Percentiles rank a stretch among this genome's conserved stretches.
Conservation (phyloP, 495 filamentous ascomycete genomes). For the Cryomyces antarcticus region DNA sequence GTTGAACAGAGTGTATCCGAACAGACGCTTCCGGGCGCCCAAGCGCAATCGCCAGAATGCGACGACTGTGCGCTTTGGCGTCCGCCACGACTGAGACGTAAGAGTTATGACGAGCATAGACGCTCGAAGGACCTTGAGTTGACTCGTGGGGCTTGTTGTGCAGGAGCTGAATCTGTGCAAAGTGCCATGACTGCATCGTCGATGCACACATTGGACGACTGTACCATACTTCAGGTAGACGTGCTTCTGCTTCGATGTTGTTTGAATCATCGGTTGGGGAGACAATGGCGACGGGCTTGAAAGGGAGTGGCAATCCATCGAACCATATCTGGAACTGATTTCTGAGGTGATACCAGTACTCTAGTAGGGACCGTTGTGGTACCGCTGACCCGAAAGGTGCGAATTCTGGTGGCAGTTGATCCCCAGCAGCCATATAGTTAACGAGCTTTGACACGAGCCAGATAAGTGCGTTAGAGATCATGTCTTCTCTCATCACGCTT, state of each 20-base stretch:
- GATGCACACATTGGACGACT: slow-evolving; percentile 41
- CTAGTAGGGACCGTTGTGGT: slow-evolving; percentile 30
- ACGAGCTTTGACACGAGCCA: slow-evolving; percentile 44
- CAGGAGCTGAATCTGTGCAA: slow-evolving; percentile 39
- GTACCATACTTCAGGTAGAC: slow-evolving; percentile 40
- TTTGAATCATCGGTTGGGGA: slow-evolving; percentile 8
- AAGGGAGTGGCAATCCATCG: slow-evolving; percentile 34
- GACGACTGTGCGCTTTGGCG: slow-evolving; percentile 34
- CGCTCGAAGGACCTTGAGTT: slow-evolving; percentile 27
- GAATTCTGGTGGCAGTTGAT: slow-evolving; percentile 22
- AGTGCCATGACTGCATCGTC: slow-evolving; percentile 45
- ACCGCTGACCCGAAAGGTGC: slow-evolving; percentile 26
- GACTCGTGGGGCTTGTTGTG: slow-evolving; percentile 41
- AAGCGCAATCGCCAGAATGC: slow-evolving; percentile 36
- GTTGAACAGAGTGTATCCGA: slow-evolving; percentile 38
- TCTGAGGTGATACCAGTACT: slow-evolving; percentile 34
- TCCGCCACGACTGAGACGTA: slow-evolving; percentile 33
- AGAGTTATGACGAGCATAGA: slow-evolving; percentile 29
- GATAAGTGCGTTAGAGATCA: slow-evolving; percentile 38
- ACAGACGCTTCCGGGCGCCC: slow-evolving; percentile 32
- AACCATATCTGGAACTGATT: slow-evolving; percentile 39
- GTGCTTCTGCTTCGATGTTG: slow-evolving; percentile 16
- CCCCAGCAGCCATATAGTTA: slow-evolving; percentile 36
- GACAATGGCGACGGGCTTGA: slow-evolving; percentile 25
- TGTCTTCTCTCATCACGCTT: slow-evolving; percentile 36